Evolutionary conservation across 345 rosid species (phyloP).

Genomic region (Arabis hirsuta): DNA sequence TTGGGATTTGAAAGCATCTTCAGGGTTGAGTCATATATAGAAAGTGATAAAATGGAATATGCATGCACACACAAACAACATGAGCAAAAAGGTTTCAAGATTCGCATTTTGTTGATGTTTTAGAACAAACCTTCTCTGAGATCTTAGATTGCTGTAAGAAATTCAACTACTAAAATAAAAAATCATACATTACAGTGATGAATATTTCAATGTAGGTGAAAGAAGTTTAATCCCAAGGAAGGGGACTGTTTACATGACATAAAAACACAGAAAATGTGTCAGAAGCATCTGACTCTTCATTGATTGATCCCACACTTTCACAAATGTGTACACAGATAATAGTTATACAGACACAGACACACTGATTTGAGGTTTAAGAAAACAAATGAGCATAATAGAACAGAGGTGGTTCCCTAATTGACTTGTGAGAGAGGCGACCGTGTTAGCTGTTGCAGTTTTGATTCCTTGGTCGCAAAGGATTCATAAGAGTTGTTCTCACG

Average conservation of each 20-base stretch:
- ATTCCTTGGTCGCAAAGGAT: conserved; percentile 68
- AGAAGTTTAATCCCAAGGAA: too few relatives aligned
- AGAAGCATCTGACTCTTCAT: conserved; percentile 39
- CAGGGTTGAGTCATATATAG: conserved; percentile 38
- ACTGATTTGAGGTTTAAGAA: conserved; percentile 6
- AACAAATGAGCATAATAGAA: conserved; percentile 5
- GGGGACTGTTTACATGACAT: neutral
- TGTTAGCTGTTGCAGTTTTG: conserved; percentile 78
- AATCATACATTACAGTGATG: conserved; percentile 2
- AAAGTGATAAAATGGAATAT: conserved; percentile 29
- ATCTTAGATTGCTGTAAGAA: conserved; percentile 3
- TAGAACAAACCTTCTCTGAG: conserved; percentile 15
- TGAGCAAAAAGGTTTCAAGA: neutral
- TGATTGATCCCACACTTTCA: conserved; percentile 37
- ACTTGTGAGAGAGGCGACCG: conserved; percentile 88
- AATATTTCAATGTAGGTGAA: too few relatives aligned
- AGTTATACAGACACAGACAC: conserved; percentile 29
- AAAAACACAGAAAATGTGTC: neutral
- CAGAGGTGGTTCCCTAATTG: conserved; percentile 54
- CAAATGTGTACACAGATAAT: conserved; percentile 32
- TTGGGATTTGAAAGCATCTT: conserved; percentile 38
- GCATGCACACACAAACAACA: conserved; percentile 29
- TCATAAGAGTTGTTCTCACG: conserved; percentile 86
- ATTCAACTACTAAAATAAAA: conserved; percentile 23
- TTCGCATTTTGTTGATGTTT: conserved; percentile 11